Conservation (phyloP, 805 yeast genomes). For the Debaryomyces tyrocola region DNA sequence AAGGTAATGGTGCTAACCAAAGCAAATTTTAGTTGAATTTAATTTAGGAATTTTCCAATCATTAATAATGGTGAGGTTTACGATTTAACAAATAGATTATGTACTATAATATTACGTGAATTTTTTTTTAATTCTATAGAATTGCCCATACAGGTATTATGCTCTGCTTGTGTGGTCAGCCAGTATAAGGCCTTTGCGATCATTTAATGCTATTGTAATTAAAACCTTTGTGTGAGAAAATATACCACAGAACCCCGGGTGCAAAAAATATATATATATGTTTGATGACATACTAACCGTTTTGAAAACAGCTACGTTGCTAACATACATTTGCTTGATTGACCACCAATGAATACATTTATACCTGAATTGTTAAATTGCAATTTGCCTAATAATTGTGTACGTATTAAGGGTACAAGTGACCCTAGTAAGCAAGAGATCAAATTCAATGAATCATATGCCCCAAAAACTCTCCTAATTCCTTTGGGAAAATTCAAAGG, state of each 20-base stretch:
- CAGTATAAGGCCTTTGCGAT: too few relatives aligned
- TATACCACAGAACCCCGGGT: background rate
- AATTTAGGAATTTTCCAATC: background rate
- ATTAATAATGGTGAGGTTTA: background rate
- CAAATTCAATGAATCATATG: background rate
- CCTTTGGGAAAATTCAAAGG: slow-evolving; percentile 22
- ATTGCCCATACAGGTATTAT: background rate
- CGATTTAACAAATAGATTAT: slow-evolving; percentile 2
- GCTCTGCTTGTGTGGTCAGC: background rate
- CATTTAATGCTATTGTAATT: background rate
- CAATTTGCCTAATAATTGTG: background rate
- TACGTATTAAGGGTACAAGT: too few relatives aligned
- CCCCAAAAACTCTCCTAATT: slow-evolving; percentile 2
- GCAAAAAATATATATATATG: background rate
- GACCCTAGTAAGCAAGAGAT: too few relatives aligned
- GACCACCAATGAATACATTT: background rate
- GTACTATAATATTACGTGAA: slow-evolving; percentile 6
- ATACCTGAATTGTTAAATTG: background rate
- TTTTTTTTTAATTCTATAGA: background rate
- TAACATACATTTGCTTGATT: too few relatives aligned
- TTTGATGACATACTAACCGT: too few relatives aligned
- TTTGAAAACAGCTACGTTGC: too few relatives aligned
- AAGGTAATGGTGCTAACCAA: slow-evolving; percentile 1
- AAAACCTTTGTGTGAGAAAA: background rate
- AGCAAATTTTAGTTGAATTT: background rate